A percentile compares a stretch with the other conserved stretches of the same genome.
Conservation (phyloP, 495 filamentous ascomycete genomes). For the Viridothelium virens region DNA sequence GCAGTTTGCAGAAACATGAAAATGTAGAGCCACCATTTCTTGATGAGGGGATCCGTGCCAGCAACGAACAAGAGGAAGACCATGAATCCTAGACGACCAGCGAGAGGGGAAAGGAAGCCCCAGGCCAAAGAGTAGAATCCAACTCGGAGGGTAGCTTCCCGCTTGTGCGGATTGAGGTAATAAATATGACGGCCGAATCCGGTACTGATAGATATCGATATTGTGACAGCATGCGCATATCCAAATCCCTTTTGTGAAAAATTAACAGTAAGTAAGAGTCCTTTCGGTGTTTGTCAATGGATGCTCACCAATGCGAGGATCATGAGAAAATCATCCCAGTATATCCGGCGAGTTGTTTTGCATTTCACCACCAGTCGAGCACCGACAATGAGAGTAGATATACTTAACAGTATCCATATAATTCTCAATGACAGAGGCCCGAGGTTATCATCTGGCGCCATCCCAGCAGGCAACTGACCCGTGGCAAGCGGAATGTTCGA, state of each 20-base stretch:
- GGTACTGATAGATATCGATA: slow-evolving; percentile 4
- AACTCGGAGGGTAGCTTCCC: not conserved
- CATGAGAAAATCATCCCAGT: slow-evolving; percentile 21
- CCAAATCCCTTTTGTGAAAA: not conserved
- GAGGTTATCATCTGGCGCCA: slow-evolving; percentile 5
- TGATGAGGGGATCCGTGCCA: slow-evolving; percentile 18
- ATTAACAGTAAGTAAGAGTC: not conserved
- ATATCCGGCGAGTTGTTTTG: slow-evolving; percentile 16
- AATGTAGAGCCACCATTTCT: slow-evolving; percentile 19
- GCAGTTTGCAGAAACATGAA: slow-evolving; percentile 16
- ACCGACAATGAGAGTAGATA: slow-evolving; percentile 14
- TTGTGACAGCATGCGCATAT: slow-evolving; percentile 16
- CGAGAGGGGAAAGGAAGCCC: slow-evolving; percentile 19
- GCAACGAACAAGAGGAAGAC: slow-evolving; percentile 21
- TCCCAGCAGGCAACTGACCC: not conserved
- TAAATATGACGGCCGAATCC: slow-evolving; percentile 20
- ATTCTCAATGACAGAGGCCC: slow-evolving; percentile 12
- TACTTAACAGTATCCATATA: slow-evolving; percentile 12
- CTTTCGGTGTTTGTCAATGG: not conserved
- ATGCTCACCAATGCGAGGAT: slow-evolving; percentile 14
- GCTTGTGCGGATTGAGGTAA: slow-evolving; percentile 14
- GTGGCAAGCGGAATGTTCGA: not conserved
- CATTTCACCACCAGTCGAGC: slow-evolving; percentile 15
- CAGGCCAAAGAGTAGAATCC: slow-evolving; percentile 13
- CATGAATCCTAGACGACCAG: slow-evolving; percentile 19